Conservation (phyloP, 345 rosid genomes). For the Eucalyptus cloeziana region DNA sequence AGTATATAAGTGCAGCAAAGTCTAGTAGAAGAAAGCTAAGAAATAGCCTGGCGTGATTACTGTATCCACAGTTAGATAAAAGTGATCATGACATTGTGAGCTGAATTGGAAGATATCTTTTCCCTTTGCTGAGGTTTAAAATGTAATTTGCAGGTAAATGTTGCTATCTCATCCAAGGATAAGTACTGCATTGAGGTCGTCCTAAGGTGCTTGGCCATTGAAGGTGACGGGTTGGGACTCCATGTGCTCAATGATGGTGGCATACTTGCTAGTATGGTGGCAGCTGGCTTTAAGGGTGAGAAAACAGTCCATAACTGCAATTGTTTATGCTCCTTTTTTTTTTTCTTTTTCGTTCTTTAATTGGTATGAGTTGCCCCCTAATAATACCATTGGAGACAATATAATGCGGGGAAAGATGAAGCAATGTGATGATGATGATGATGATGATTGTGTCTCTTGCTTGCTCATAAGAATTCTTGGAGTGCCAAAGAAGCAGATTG, state of each 20-base stretch:
- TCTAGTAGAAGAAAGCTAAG: background rate
- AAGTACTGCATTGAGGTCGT: conserved; percentile 77
- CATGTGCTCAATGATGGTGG: conserved; percentile 66
- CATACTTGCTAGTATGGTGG: conserved; percentile 64
- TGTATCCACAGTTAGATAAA: background rate
- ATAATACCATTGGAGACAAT: background rate
- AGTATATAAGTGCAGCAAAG: background rate
- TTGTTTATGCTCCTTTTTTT: background rate
- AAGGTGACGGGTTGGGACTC: conserved; percentile 83
- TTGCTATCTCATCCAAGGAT: conserved; percentile 60
- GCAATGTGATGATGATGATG: background rate
- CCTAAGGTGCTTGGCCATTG: conserved; percentile 78
- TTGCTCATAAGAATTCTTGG: background rate
- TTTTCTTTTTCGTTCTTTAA: background rate
- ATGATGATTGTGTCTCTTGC: background rate
- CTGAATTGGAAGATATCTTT: background rate
- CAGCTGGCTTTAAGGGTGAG: conserved; percentile 92
- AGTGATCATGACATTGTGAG: background rate
- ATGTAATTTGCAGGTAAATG: conserved; percentile 47
- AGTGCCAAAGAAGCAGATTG: background rate
- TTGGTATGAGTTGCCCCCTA: background rate
- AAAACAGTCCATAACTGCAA: background rate
- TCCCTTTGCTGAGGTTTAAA: background rate
- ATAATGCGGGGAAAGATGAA: background rate
- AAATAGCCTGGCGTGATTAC: background rate